A percentile compares a stretch with the other conserved stretches of the same genome.
Conservation (phyloP, 1,284 basidiomycete genomes). For the Cutaneotrichosporon sp. region DNA sequence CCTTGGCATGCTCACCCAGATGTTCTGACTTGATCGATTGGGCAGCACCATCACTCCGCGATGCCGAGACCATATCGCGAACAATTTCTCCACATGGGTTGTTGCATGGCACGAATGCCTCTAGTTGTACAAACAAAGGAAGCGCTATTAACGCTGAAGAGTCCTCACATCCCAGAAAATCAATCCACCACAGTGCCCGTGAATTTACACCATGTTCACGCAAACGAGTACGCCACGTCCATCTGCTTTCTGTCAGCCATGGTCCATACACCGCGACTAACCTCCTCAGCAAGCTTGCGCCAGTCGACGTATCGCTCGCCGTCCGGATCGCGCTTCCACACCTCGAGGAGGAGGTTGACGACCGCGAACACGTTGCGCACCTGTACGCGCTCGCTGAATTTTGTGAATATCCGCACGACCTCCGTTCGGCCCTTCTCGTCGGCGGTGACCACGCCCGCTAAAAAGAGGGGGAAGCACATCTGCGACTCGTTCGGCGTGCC, state of each 20-base stretch:
- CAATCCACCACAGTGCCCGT: too few relatives aligned
- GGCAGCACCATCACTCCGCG: too few relatives aligned
- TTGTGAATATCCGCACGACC: slow-evolving; percentile 24
- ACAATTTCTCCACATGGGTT: too few relatives aligned
- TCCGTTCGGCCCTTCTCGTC: slow-evolving; percentile 21
- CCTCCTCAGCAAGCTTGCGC: slow-evolving; percentile 21
- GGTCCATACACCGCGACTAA: background rate
- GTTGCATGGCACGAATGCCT: too few relatives aligned
- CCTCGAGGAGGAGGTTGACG: slow-evolving; percentile 25
- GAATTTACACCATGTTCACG: too few relatives aligned
- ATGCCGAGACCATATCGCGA: too few relatives aligned
- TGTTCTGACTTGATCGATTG: too few relatives aligned
- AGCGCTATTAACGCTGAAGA: too few relatives aligned
- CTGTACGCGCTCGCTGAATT: slow-evolving; percentile 25
- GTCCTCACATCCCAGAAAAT: too few relatives aligned
- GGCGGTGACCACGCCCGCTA: slow-evolving; percentile 29
- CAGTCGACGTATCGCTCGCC: slow-evolving; percentile 30
- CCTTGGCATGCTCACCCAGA: too few relatives aligned
- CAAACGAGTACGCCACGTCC: slow-evolving; percentile 11
- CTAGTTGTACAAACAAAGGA: too few relatives aligned
- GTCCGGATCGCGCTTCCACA: slow-evolving; percentile 30
- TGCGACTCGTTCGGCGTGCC: slow-evolving; percentile 33
- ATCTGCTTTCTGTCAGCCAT: slow-evolving; percentile 2
- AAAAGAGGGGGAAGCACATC: slow-evolving; percentile 37
- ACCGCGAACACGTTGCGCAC: slow-evolving; percentile 28